Base-by-base conservation (phyloP, 495 filamentous ascomycete genomes). In the Penicillium cinerascens region DNA sequence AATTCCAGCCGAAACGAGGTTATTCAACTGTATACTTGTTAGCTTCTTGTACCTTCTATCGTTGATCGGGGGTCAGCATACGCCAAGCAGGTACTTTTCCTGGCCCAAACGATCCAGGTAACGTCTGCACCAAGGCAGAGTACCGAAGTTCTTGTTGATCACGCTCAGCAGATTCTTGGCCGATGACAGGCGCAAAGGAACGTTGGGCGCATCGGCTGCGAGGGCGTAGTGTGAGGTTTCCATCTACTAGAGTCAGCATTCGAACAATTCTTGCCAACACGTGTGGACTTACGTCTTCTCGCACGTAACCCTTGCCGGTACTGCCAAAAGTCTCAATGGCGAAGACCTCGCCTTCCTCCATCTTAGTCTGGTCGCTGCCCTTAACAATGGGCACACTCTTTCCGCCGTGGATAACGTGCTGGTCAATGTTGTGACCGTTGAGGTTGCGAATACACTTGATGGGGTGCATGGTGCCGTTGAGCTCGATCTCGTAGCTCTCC, bases 281-380 rank as follows among this genome's bases (percentile, higher is more conserved):
- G 10, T 37, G 11, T n/a, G 33, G 9, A 71, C 75, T 54, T 47
- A 90, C 85, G 65, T 95, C 88, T 62, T 95, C 89, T 58, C 82
- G 74, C 44, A 95, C 85, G 65, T 86, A 85, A 44, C 87, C 91
- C 68, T 89, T 92, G 58, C 91, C 91, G 49, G 91, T 96, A 74
- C 86, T 92, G 44, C 91, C 91, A 60, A 95, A 96, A 7, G 91
- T 95, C 69, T 95, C 91, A 56, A 96, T 95, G 40, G 91, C 91
- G 65, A 92, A 96, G 11, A 88, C 82, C 63, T 96, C 91, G 20
- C 90, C 90, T 68, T 95, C 91, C 75, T 95, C 91, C 91, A 96
- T 96, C 73, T 88, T 91, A 29, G 88, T 92, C 59, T 80, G 78
- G 58, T 91, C 87, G 49, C 74, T 77, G 49, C 79, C 82, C 75